A percentile compares a stretch with the other conserved stretches of the same genome.
phyloP scores from a whole-genome alignment of 2,329 filamentous ascomycete genomes.

The Alternaria arbusti region DNA sequence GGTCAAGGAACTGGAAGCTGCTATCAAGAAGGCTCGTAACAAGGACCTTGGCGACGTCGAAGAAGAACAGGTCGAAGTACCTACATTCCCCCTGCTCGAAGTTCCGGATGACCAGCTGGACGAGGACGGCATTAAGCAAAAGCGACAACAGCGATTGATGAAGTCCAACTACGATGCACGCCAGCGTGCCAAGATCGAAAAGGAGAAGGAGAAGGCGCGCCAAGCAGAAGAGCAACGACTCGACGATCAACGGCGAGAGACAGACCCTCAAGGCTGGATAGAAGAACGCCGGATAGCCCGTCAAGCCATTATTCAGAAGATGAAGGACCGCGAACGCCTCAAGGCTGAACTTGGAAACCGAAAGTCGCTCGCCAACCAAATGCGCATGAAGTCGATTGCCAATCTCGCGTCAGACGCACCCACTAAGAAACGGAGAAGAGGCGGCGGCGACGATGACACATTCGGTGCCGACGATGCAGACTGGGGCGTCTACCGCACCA shows the following conservation, averaged over 20 bases:
- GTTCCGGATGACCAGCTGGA: conserved; percentile 91
- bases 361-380: conserved; percentile 93
- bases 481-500: conserved; percentile 95
- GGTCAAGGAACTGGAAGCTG: conserved; percentile 88
- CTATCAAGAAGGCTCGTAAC: conserved; percentile 86
- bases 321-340: conserved; percentile 91
- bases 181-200: conserved; percentile 92
- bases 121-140: conserved; percentile 88
- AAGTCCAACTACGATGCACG: conserved; percentile 95
- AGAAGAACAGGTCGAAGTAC: conserved; percentile 77
- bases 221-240: conserved; percentile 81
- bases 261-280: conserved; percentile 86
- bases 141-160: conserved; percentile 87
- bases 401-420: conserved; percentile 92
- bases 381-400: conserved; percentile 97
- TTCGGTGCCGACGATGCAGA: conserved; percentile 98
- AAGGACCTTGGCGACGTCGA: conserved; percentile 87
- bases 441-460: conserved; percentile 89
- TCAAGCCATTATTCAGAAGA: conserved; percentile 73
- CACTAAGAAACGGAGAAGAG: conserved; percentile 79
- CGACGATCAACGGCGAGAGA: conserved; percentile 83
- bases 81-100: conserved; percentile 87
- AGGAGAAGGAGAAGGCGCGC: conserved; percentile 88
- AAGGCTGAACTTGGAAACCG: conserved; percentile 96
- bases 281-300: conserved; percentile 79